Percentiles rank a stretch among this genome's conserved stretches.
phyloP scores from a whole-genome alignment of 2,329 filamentous ascomycete genomes.

The Fusarium camptoceras region DNA sequence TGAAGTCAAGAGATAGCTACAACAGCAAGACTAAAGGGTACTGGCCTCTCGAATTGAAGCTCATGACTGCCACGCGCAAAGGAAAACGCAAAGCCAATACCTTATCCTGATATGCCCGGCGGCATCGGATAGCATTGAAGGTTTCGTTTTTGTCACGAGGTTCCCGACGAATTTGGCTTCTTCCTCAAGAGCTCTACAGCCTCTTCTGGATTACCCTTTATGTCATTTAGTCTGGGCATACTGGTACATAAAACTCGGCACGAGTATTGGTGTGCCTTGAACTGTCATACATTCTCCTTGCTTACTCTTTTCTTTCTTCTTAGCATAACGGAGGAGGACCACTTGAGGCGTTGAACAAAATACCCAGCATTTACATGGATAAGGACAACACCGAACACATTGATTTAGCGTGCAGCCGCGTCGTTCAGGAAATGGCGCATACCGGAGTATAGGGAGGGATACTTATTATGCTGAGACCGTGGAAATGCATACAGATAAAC shows the following conservation, averaged over 20 bases:
- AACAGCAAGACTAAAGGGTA: conserved; percentile 62
- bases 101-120: conserved; percentile 40
- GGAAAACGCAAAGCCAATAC: conserved; percentile 57
- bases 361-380: conserved; percentile 48
- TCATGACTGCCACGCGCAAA: conserved; percentile 67
- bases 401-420: conserved; percentile 27
- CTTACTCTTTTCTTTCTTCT: conserved; percentile 23
- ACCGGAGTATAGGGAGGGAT: conserved; percentile 34
- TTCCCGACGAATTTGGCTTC: background rate
- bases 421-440: conserved; percentile 37
- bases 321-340: conserved; percentile 13
- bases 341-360: conserved; percentile 36
- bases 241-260: background rate
- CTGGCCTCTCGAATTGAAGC: conserved; percentile 71
- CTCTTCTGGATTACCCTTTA: background rate
- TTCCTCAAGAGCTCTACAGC: background rate
- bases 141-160: background rate
- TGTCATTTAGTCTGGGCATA: conserved; percentile 9
- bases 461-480: background rate
- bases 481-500: conserved; percentile 4
- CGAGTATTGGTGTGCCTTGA: conserved; percentile 4
- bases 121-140: background rate
- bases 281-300: background rate
- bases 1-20: conserved; percentile 56
- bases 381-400: conserved; percentile 32